These are phyloP conservation scores for Coriaria nepalensis DNA, from an alignment of 306 rosid species.

Conservation along the genomic window DNA sequence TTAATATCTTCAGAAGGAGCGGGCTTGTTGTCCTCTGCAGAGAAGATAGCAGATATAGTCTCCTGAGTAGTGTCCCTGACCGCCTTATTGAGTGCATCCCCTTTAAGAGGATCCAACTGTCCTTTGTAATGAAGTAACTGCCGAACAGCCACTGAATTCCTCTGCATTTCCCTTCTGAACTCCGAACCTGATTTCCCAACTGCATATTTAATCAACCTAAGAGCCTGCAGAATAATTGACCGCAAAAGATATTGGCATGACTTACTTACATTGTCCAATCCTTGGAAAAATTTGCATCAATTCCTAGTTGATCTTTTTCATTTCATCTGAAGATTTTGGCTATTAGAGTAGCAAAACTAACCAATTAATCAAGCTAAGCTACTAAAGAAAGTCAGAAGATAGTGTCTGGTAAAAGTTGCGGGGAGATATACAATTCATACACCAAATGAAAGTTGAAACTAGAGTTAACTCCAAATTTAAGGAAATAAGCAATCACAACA, in stretches of 20 bases:
- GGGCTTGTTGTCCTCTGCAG: conserved; percentile 62
- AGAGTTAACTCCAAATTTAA: too few relatives aligned
- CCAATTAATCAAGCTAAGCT: too few relatives aligned
- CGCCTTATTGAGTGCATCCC: conserved; percentile 85
- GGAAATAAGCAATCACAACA: too few relatives aligned
- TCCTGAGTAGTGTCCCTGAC: conserved; percentile 92
- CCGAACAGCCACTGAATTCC: conserved; percentile 81
- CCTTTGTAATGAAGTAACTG: conserved; percentile 89
- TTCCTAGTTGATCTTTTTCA: too few relatives aligned
- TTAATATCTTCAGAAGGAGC: conserved; percentile 69
- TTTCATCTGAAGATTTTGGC: too few relatives aligned
- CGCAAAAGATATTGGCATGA: conserved; percentile 6
- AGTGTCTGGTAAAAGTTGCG: too few relatives aligned
- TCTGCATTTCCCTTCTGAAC: conserved; percentile 98
- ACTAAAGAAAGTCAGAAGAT: too few relatives aligned
- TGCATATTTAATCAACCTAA: conserved; percentile 77
- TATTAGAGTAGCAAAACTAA: too few relatives aligned
- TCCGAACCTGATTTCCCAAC: conserved; percentile 94
- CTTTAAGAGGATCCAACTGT: conserved; percentile 81
- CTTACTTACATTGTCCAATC: neutral
- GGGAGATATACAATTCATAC: too few relatives aligned
- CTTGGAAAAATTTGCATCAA: neutral
- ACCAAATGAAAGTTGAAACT: too few relatives aligned
- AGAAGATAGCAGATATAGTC: conserved; percentile 62
- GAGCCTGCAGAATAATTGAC: conserved; percentile 40